These are phyloP conservation scores for Penicillium brevicompactum DNA, from an alignment of 2,329 filamentous ascomycete species.

Conservation along the genomic window DNA sequence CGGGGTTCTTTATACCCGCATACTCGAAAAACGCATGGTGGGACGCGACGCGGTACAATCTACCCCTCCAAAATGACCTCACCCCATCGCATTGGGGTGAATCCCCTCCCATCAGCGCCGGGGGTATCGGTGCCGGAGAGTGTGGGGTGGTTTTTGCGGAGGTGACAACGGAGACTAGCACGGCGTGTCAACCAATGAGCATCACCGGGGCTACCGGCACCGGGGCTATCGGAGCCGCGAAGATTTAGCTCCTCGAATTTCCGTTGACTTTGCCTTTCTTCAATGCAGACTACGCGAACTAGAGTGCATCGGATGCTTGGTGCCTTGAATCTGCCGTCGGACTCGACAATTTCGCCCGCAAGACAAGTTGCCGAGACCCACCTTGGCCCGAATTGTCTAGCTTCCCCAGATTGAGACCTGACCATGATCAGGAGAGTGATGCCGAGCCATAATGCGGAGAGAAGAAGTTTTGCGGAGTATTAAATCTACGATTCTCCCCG, in stretches of 20 bases:
- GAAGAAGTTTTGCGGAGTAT: conserved; percentile 1
- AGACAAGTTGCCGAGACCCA: not conserved
- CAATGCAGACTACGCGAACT: not conserved
- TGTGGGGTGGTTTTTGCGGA: not conserved
- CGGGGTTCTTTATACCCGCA: not conserved
- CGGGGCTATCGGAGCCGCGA: conserved; percentile 1
- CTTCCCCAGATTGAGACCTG: conserved; percentile 8
- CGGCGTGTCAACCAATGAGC: not conserved
- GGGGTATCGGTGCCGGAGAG: not conserved
- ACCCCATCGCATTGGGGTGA: not conserved
- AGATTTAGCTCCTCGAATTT: not conserved
- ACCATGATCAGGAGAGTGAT: not conserved
- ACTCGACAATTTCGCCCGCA: not conserved
- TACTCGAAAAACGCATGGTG: not conserved
- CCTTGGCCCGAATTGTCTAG: not conserved
- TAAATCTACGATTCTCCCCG: not conserved
- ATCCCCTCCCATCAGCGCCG: not conserved
- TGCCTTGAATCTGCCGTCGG: not conserved
- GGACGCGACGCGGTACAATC: not conserved
- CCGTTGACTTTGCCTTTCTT: not conserved
- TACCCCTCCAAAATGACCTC: not conserved
- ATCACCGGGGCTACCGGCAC: conserved; percentile 3
- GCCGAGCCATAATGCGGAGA: conserved; percentile 4
- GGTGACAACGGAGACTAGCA: not conserved
- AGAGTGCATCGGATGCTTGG: conserved; percentile 1